Evolutionary conservation across 495 filamentous ascomycete genomes (phyloP).

Genomic region (Daldinia grandis): DNA sequence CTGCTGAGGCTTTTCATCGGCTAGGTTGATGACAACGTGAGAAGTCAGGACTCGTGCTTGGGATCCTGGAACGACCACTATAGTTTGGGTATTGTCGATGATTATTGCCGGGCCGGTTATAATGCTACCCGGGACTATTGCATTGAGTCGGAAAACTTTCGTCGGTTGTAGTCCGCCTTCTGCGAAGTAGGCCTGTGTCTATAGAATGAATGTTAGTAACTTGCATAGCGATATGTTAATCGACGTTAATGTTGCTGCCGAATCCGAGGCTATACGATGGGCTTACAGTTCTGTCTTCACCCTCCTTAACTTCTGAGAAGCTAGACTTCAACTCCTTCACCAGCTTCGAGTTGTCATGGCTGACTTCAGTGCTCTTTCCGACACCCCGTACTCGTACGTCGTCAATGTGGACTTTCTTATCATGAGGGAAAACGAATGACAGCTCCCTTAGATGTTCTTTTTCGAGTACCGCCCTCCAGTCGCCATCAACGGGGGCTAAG

Average conservation of each 20-base stretch:
- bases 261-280: slow-evolving; percentile 53
- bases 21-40: slow-evolving; percentile 70
- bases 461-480: slow-evolving; percentile 74
- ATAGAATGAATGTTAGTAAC: slow-evolving; percentile 50
- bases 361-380: slow-evolving; percentile 71
- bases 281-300: slow-evolving; percentile 69
- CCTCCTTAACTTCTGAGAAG: slow-evolving; percentile 60
- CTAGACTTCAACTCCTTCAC: slow-evolving; percentile 68
- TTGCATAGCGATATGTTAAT: too few relatives aligned
- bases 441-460: slow-evolving; percentile 73
- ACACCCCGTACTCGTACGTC: slow-evolving; percentile 91
- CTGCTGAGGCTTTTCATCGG: slow-evolving; percentile 62
- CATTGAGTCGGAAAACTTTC: slow-evolving; percentile 73
- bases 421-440: slow-evolving; percentile 63
- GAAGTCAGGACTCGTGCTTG: slow-evolving; percentile 66
- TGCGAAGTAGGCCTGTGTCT: slow-evolving; percentile 65
- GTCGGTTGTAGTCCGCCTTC: slow-evolving; percentile 73
- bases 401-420: slow-evolving; percentile 69
- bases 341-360: slow-evolving; percentile 46
- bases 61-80: slow-evolving; percentile 77
- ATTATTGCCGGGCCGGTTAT: slow-evolving; percentile 80
- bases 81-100: slow-evolving; percentile 85
- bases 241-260: too few relatives aligned
- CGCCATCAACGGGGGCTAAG: slow-evolving; percentile 64
- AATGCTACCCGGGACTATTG: slow-evolving; percentile 70